Conservation (phyloP, 768 basidiomycete species). For the Agaricus blazei region DNA sequence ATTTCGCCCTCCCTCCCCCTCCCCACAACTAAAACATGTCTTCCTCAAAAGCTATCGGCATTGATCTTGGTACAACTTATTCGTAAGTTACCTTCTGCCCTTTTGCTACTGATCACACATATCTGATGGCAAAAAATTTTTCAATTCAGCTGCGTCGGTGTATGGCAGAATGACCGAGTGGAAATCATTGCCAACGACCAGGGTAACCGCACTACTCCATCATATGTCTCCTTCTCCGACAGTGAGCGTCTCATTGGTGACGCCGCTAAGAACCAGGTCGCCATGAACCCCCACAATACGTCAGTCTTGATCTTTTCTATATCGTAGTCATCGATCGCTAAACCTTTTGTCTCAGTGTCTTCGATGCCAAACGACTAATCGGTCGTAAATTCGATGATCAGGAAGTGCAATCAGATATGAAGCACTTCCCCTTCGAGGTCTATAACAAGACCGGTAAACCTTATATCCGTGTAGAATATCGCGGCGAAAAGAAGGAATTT, state of each 20-base stretch:
- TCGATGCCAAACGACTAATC: slow-evolving; percentile 97
- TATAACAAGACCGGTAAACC: slow-evolving; percentile 86
- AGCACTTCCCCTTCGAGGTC: slow-evolving; percentile 95
- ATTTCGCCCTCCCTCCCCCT: slow-evolving; percentile 15
- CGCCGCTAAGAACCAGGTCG: slow-evolving; percentile 98
- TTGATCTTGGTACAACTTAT: slow-evolving; percentile 91
- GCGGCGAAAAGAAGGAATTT: slow-evolving; percentile 91
- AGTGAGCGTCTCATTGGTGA: slow-evolving; percentile 97
- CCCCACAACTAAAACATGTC: slow-evolving; percentile 32
- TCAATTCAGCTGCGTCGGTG: slow-evolving; percentile 83
- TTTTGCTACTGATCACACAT: not conserved
- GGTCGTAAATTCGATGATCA: slow-evolving; percentile 85
- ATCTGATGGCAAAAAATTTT: slow-evolving; percentile 13
- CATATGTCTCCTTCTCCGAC: slow-evolving; percentile 93
- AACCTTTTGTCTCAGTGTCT: slow-evolving; percentile 53
- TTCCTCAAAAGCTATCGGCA: slow-evolving; percentile 79
- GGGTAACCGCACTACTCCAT: slow-evolving; percentile 93
- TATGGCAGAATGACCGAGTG: slow-evolving; percentile 99
- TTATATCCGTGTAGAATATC: slow-evolving; percentile 85
- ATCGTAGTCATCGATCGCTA: slow-evolving; percentile 1
- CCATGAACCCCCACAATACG: slow-evolving; percentile 97
- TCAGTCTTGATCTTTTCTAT: slow-evolving; percentile 22
- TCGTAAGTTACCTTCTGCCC: slow-evolving; percentile 48
- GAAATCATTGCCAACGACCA: slow-evolving; percentile 97
- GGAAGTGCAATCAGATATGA: slow-evolving; percentile 79